phyloP scores from a whole-genome alignment of 305 asterid species.

The Solanum chacoense region DNA sequence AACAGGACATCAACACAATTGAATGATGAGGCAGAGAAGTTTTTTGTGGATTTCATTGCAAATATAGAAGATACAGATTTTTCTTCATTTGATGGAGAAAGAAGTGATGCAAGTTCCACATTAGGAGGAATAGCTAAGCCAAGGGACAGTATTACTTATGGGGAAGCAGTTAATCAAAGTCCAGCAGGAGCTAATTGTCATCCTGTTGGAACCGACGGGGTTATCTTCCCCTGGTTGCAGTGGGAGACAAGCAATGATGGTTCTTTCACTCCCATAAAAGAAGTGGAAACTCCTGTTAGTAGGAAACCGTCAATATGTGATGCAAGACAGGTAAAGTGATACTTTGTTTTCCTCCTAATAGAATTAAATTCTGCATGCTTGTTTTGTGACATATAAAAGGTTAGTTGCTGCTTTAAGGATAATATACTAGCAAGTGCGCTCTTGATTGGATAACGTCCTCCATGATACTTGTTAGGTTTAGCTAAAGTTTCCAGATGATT shows the following conservation, averaged over 20 bases:
- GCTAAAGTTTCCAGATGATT: neutral
- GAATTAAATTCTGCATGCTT: neutral
- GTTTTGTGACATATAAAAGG: neutral
- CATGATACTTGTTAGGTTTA: neutral
- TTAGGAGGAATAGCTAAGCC: slow-evolving; percentile 42
- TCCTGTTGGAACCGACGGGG: slow-evolving; percentile 70
- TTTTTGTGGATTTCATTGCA: slow-evolving; percentile 67
- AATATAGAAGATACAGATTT: slow-evolving; percentile 83
- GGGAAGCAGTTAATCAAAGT: slow-evolving; percentile 32
- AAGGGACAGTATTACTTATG: slow-evolving; percentile 22
- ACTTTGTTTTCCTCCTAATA: neutral
- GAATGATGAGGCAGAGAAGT: slow-evolving; percentile 76
- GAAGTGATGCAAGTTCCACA: slow-evolving; percentile 75
- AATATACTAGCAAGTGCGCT: neutral
- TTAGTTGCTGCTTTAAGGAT: neutral
- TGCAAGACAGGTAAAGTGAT: slow-evolving; percentile 39
- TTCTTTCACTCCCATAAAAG: slow-evolving; percentile 26
- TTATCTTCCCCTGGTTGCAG: slow-evolving; percentile 85
- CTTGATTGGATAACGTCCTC: neutral
- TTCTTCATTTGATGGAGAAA: slow-evolving; percentile 92
- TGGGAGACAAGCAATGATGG: slow-evolving; percentile 80
- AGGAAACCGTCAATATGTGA: slow-evolving; percentile 38
- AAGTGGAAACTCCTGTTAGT: slow-evolving; percentile 33
- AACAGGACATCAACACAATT: slow-evolving; percentile 39
- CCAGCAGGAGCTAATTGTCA: slow-evolving; percentile 27